These are phyloP conservation scores for Pleomassaria siparia DNA, from an alignment of 2,329 filamentous ascomycete species.

Conservation along the genomic window DNA sequence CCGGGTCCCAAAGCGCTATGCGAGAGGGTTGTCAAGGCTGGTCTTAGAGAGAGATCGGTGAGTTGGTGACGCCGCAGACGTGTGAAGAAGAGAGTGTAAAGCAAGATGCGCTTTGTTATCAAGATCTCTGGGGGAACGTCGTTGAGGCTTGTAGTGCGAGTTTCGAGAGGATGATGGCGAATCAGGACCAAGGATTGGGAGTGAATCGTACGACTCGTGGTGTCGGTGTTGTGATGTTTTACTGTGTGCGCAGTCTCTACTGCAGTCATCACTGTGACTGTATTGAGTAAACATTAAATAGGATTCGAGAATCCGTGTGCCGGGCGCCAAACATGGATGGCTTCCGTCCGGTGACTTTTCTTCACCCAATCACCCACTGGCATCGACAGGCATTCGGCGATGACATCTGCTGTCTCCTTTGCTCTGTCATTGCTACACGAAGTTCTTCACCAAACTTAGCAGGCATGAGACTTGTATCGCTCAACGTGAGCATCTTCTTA, in stretches of 20 bases:
- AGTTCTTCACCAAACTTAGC: neutral
- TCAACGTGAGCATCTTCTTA: neutral
- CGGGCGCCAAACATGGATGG: too few relatives aligned
- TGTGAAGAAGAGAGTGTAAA: constrained; percentile 13
- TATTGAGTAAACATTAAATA: too few relatives aligned
- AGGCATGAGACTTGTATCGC: neutral
- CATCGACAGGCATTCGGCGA: constrained; percentile 17
- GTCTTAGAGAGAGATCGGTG: constrained; percentile 30
- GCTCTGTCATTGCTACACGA: neutral
- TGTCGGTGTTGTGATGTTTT: too few relatives aligned
- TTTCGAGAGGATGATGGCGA: constrained; percentile 25
- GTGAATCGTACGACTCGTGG: too few relatives aligned
- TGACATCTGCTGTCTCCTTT: neutral
- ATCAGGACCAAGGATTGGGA: constrained; percentile 7
- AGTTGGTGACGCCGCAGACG: constrained; percentile 12
- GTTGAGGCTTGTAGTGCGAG: constrained; percentile 23
- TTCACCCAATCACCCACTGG: constrained; percentile 22
- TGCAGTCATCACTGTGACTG: too few relatives aligned
- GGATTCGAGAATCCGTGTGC: too few relatives aligned
- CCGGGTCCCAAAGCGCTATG: constrained; percentile 27
- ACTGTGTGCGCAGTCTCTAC: too few relatives aligned
- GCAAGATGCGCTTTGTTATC: constrained; percentile 16
- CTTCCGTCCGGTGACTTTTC: too few relatives aligned
- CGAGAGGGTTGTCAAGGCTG: constrained; percentile 21
- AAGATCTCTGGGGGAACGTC: constrained; percentile 27